Conservation (phyloP, 176 grass and related monocot species). For the Carex cristatella region DNA sequence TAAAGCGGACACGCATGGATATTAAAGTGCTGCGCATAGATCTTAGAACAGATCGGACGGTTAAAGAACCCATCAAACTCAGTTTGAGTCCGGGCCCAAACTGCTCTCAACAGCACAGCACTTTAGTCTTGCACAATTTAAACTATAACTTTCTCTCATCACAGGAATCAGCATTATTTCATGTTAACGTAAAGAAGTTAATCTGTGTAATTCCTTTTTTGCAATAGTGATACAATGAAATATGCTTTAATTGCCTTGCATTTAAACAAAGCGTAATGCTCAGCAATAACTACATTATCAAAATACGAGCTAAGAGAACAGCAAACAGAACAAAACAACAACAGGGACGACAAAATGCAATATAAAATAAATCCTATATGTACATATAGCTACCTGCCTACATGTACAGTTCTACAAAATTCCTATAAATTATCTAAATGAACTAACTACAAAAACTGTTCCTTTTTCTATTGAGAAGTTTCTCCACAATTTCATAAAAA, state of each 20-base stretch:
- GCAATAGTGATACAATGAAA: not conserved
- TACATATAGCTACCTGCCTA: slow-evolving; percentile 3
- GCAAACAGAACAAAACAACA: not conserved
- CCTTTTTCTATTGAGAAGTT: not conserved
- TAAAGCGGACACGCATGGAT: no score
- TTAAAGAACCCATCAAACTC: no score
- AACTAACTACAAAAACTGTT: slow-evolving; percentile 8
- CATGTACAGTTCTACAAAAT: not conserved
- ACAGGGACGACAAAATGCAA: not conserved
- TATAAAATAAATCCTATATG: slow-evolving; percentile 3
- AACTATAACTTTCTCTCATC: not conserved
- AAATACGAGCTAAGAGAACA: not conserved
- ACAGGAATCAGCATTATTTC: not conserved
- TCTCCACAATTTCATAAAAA: slow-evolving; percentile 8
- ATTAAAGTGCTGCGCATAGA: no score
- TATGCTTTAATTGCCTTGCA: not conserved
- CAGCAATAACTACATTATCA: not conserved
- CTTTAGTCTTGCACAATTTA: not conserved
- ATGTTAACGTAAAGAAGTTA: not conserved
- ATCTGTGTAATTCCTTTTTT: not conserved
- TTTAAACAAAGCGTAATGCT: not conserved
- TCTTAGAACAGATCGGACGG: no score
- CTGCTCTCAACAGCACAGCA: not conserved
- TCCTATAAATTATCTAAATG: not conserved
- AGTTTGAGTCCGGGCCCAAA: no score